Percentiles rank a stretch among this genome's conserved stretches.
These are phyloP conservation scores for Aureobasidium sp. DNA, from an alignment of 2,329 filamentous ascomycete species.

Conservation along the genomic window DNA sequence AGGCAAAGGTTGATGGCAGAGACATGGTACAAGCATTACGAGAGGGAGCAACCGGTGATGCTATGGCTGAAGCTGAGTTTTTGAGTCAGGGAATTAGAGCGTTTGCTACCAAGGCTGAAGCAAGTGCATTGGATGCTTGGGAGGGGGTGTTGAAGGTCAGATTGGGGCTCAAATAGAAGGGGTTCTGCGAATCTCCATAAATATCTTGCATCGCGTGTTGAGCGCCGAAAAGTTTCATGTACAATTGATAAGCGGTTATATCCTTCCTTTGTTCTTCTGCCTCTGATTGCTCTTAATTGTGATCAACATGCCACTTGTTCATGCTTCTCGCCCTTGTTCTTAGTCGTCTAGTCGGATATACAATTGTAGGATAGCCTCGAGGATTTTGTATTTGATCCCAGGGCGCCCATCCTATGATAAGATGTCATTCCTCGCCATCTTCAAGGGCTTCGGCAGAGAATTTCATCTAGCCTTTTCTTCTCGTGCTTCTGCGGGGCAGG, in stretches of 20 bases:
- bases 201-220: neutral
- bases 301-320: neutral
- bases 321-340: neutral
- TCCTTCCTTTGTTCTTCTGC: neutral
- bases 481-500: neutral
- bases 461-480: neutral
- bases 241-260: neutral
- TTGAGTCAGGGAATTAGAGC: neutral
- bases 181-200: neutral
- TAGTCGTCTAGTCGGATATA: too few relatives aligned
- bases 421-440: neutral
- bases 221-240: neutral
- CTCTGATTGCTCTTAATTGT: neutral
- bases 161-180: constrained; percentile 1
- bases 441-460: neutral
- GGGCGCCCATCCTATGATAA: too few relatives aligned
- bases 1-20: constrained; percentile 13
- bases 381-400: neutral
- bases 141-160: constrained; percentile 13
- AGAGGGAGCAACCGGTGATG: constrained; percentile 1
- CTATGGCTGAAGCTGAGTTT: neutral
- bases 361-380: neutral
- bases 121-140: constrained; percentile 14
- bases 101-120: constrained; percentile 12
- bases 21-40: constrained; percentile 16